phyloP scores from a whole-genome alignment of 345 rosid species.

The Angophora floribunda region DNA sequence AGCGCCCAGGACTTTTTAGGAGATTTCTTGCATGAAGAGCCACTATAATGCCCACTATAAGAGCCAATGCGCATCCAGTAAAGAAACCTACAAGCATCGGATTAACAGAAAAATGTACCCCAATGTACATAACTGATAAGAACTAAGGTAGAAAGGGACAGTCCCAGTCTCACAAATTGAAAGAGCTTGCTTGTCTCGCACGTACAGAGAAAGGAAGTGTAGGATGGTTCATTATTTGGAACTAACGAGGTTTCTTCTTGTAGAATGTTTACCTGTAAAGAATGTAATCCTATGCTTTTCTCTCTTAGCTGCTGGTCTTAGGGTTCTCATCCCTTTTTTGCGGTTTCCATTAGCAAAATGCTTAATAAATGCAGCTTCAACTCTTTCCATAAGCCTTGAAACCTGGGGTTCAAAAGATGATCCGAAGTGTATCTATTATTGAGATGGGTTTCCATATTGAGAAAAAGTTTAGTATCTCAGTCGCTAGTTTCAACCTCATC shows the following conservation, averaged over 20 bases:
- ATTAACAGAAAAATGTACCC: not conserved
- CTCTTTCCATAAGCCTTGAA: constrained; percentile 37
- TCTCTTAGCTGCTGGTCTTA: constrained; percentile 50
- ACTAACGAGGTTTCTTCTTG: not conserved
- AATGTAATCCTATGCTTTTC: constrained; percentile 62
- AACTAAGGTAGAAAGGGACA: not conserved
- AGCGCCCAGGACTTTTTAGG: constrained; percentile 30
- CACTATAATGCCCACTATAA: constrained; percentile 40
- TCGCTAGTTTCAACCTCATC: constrained; percentile 48
- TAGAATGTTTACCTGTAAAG: constrained; percentile 34
- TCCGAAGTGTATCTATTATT: not conserved
- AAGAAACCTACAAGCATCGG: constrained; percentile 37
- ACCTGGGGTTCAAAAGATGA: not conserved
- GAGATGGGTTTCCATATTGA: not conserved
- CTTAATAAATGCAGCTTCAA: constrained; percentile 48
- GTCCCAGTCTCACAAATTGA: not conserved
- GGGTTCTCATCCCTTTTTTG: constrained; percentile 41
- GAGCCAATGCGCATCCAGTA: constrained; percentile 47
- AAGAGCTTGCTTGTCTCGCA: not conserved
- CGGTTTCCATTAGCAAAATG: constrained; percentile 56
- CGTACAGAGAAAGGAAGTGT: not conserved
- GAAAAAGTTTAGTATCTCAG: not conserved
- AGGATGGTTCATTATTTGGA: not conserved
- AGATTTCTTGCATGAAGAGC: constrained; percentile 36
- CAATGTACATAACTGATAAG: not conserved